A percentile compares a stretch with the other conserved stretches of the same genome.
These are phyloP conservation scores for Colletotrichum agaves DNA, from an alignment of 2,329 filamentous ascomycete genomes.

Conservation along the genomic window DNA sequence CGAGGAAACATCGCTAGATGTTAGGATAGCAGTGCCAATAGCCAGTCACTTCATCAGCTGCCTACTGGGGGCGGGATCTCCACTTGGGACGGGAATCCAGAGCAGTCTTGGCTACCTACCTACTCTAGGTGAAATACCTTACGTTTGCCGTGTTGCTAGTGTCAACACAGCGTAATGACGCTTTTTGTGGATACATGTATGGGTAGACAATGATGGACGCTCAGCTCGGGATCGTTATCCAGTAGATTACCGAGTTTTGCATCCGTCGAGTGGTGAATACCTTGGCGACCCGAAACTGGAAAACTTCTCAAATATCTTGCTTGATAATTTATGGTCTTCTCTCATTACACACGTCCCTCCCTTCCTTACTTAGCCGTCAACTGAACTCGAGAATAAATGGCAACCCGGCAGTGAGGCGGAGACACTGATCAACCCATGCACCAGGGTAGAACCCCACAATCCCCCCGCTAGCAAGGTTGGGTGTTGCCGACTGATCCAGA, in stretches of 20 bases:
- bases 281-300: too few species aligned
- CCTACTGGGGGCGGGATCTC: neutral
- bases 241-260: neutral
- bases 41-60: neutral
- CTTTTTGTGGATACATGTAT: slow-evolving; percentile 21
- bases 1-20: neutral
- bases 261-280: too few species aligned
- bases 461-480: slow-evolving; percentile 31
- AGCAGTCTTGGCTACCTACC: slow-evolving; percentile 11
- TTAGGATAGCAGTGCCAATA: neutral
- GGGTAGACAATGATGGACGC: neutral
- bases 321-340: too few species aligned
- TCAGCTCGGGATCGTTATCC: neutral
- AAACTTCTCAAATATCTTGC: too few species aligned
- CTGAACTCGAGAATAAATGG: too few species aligned
- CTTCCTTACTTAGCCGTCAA: too few species aligned
- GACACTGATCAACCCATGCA: slow-evolving; percentile 20
- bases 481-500: slow-evolving; percentile 36
- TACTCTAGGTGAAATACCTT: neutral
- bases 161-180: slow-evolving; percentile 29
- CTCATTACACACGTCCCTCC: too few species aligned
- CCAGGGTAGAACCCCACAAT: slow-evolving; percentile 26
- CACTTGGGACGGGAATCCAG: slow-evolving; percentile 8
- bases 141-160: slow-evolving; percentile 20
- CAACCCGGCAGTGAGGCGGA: neutral